Percentiles rank a stretch among this genome's conserved stretches.
These are phyloP conservation scores for Microsporum ferrugineum DNA, from an alignment of 2,329 filamentous ascomycete genomes.

Conservation along the genomic window DNA sequence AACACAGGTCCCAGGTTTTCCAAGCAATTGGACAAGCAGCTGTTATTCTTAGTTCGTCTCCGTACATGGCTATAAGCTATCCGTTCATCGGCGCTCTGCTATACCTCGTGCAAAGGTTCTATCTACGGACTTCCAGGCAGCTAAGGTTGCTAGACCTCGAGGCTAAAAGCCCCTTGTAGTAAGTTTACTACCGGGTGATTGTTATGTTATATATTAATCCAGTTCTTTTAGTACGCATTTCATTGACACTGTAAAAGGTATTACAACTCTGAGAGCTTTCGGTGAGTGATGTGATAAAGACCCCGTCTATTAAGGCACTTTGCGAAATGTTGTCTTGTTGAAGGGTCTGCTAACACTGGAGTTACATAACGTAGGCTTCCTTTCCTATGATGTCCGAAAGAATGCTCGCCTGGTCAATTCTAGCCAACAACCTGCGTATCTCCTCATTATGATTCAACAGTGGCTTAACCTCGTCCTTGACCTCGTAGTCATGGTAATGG, in stretches of 20 bases:
- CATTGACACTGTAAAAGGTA: conserved; percentile 15
- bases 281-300: too few relatives aligned
- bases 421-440: conserved; percentile 26
- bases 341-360: too few relatives aligned
- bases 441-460: conserved; percentile 24
- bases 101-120: conserved; percentile 27
- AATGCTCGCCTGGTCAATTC: conserved; percentile 23
- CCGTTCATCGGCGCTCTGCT: conserved; percentile 18
- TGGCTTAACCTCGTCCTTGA: conserved; percentile 33
- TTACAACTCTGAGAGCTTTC: conserved; percentile 15
- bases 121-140: conserved; percentile 36
- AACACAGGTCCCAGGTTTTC: conserved; percentile 9
- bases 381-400: conserved; percentile 13
- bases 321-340: too few relatives aligned
- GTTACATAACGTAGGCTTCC: conserved; percentile 15
- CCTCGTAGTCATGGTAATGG: conserved; percentile 29
- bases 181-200: neutral
- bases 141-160: conserved; percentile 35
- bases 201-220: neutral
- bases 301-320: too few relatives aligned
- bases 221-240: conserved; percentile 22
- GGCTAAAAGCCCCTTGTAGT: conserved; percentile 32
- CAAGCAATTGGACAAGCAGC: conserved; percentile 17
- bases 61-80: conserved; percentile 20
- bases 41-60: conserved; percentile 19